Base-by-base conservation (phyloP, 768 basidiomycete genomes). In the Baorangia bicolor region DNA sequence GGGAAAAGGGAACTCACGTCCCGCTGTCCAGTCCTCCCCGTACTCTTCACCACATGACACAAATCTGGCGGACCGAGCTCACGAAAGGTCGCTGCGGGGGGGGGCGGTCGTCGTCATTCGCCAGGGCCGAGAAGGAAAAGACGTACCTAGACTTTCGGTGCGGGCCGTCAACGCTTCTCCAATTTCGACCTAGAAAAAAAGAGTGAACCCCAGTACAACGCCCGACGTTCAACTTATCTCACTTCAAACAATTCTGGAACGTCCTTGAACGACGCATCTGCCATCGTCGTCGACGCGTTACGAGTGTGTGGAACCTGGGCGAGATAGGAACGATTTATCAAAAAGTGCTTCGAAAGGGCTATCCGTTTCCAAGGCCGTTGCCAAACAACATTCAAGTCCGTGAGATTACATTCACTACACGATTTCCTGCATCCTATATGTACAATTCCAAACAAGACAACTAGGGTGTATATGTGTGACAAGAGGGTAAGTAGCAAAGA, bases 61-160 rank as follows among this genome's bases (percentile, higher is more conserved):
- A 99, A 76, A 73, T 99, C 97, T 7, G 97, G 97, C 0, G 97
- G 97, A 13, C 97, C 97, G 18, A 99, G 86, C 75, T 99, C 96
- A 34, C 95, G 83, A 74, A 98, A 99, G 12, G 93, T 88, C 7
- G 93, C 96, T 98, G 53, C 2, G 20, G n/a, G 16, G 11, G 2
- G 8, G 23, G 11, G 27, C 35, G 11, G 27, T 39, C 14, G 34
- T 14, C 11, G 25, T 44, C 13, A 34, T 48, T 6, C 0, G n/a
- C 27, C 10, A 1, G 8, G n/a, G n/a, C n/a, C 1, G 11, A 34
- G n/a, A 20, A 25, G 23, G 23, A 37, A 48, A 14, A 39, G 45
- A 78, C 90, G 66, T 61, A 96, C 96, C 87, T 56, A 98, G 79
- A 52, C 86, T 87, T 71, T 99, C 97, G 9, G 96, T 98, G 56